These are phyloP conservation scores for Salinomyces thailandicus DNA, from an alignment of 2,329 filamentous ascomycete species.

Conservation along the genomic window DNA sequence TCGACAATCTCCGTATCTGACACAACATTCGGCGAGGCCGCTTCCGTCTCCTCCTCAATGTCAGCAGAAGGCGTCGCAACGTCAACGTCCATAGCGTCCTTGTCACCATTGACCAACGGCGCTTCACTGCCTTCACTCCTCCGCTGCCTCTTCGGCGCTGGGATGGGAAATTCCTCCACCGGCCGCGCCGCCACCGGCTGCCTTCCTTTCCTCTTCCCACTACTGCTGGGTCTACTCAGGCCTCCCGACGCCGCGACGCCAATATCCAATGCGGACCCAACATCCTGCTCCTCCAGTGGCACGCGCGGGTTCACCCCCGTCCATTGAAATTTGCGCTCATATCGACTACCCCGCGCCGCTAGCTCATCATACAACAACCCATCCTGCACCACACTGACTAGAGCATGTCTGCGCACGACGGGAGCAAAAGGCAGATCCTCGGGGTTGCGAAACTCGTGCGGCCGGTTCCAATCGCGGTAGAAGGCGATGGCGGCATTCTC, in stretches of 20 bases:
- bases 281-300: constrained; percentile 10
- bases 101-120: constrained; percentile 29
- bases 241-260: constrained; percentile 3
- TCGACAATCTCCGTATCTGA: constrained; percentile 19
- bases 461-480: constrained; percentile 50
- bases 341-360: constrained; percentile 15
- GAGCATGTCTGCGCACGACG: constrained; percentile 47
- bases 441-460: constrained; percentile 36
- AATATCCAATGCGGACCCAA: background rate
- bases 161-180: constrained; percentile 23
- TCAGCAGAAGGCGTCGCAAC: constrained; percentile 14
- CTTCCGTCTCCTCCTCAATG: constrained; percentile 18
- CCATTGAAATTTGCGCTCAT: constrained; percentile 18
- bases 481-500: constrained; percentile 42
- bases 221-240: constrained; percentile 8
- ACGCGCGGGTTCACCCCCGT: constrained; percentile 15
- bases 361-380: constrained; percentile 43
- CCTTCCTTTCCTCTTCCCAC: constrained; percentile 13
- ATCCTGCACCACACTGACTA: constrained; percentile 54
- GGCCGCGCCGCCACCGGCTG: constrained; percentile 10
- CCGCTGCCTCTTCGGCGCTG: constrained; percentile 24
- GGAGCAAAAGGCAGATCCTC: constrained; percentile 51
- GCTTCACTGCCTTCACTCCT: constrained; percentile 21
- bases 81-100: constrained; percentile 37
- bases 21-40: constrained; percentile 17